Evolutionary conservation across 2,329 filamentous ascomycete genomes (phyloP).

Genomic region (Malbranchea zuffiana): DNA sequence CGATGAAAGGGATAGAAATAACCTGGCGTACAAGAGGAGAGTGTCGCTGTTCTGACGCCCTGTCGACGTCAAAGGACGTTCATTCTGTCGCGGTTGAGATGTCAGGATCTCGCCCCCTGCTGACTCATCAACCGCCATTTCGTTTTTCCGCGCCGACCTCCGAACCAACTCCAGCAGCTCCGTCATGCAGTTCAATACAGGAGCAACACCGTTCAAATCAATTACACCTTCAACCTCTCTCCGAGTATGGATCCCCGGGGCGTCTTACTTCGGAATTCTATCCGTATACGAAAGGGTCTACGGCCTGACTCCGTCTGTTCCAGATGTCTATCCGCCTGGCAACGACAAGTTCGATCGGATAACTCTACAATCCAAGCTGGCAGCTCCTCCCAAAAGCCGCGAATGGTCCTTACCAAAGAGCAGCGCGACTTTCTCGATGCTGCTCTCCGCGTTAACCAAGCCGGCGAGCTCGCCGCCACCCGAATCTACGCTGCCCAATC

Average conservation of each 20-base stretch:
- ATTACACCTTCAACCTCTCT: no score
- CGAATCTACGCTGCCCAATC: conserved; percentile 88
- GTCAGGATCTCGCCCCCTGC: no score
- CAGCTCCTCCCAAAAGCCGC: conserved; percentile 21
- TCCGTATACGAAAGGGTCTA: background rate
- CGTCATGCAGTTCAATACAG: no score
- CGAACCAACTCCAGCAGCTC: no score
- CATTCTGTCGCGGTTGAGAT: no score
- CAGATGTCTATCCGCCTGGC: conserved; percentile 5
- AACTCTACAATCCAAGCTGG: conserved; percentile 7
- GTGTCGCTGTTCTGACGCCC: no score
- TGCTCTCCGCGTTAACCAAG: conserved; percentile 89
- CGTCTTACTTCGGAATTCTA: background rate
- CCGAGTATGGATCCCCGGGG: conserved; percentile 2
- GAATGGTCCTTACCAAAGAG: conserved; percentile 52
- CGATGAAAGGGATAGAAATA: no score
- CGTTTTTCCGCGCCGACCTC: no score
- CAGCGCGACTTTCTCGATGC: conserved; percentile 67
- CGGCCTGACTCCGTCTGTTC: conserved; percentile 3
- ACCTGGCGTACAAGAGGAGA: no score
- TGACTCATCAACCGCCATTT: no score
- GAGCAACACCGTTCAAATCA: no score
- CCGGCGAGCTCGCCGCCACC: conserved; percentile 90
- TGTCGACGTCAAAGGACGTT: no score
- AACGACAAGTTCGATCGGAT: conserved; percentile 9